Conservation (phyloP, 768 basidiomycete genomes). For the Sistotremastrum niveocremeum region DNA sequence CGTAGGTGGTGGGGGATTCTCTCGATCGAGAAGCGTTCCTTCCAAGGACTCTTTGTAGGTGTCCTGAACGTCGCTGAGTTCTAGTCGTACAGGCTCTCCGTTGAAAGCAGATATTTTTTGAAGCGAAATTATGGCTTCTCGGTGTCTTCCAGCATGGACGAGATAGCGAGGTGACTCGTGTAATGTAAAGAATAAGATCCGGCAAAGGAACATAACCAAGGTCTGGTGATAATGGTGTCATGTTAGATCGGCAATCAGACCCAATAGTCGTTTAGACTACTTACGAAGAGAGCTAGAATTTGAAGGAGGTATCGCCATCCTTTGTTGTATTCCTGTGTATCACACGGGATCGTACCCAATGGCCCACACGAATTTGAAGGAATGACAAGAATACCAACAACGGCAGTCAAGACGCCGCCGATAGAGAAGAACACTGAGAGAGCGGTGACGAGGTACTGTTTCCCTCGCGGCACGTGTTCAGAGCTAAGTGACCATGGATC, state of each 20-base stretch:
- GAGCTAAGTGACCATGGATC: constrained; percentile 33
- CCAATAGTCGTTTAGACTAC: constrained; percentile 18
- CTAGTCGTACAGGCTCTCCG: constrained; percentile 53
- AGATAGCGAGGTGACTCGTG: constrained; percentile 93
- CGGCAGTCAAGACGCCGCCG: constrained; percentile 75
- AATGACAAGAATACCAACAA: constrained; percentile 67
- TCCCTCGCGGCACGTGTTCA: constrained; percentile 87
- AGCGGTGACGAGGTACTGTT: constrained; percentile 83
- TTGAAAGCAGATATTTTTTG: constrained; percentile 81
- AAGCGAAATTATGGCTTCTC: constrained; percentile 74
- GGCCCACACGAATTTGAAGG: constrained; percentile 60
- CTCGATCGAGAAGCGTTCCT: too few species aligned
- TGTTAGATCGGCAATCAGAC: not conserved
- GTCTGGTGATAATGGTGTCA: constrained; percentile 40
- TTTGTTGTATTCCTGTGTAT: constrained; percentile 52
- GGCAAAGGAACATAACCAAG: constrained; percentile 70
- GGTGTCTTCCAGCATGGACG: constrained; percentile 72
- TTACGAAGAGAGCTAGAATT: constrained; percentile 66
- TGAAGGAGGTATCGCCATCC: constrained; percentile 87
- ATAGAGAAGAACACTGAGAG: constrained; percentile 94
- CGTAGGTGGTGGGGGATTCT: constrained; percentile 9
- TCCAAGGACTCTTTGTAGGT: too few species aligned
- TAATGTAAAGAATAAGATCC: constrained; percentile 81
- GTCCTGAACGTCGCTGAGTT: constrained; percentile 57
- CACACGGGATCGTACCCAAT: constrained; percentile 34